Percentiles rank a stretch among this genome's conserved stretches.
Evolutionary conservation across 1,139 yeast genomes (phyloP).

Genomic region (Pichia terricola): DNA sequence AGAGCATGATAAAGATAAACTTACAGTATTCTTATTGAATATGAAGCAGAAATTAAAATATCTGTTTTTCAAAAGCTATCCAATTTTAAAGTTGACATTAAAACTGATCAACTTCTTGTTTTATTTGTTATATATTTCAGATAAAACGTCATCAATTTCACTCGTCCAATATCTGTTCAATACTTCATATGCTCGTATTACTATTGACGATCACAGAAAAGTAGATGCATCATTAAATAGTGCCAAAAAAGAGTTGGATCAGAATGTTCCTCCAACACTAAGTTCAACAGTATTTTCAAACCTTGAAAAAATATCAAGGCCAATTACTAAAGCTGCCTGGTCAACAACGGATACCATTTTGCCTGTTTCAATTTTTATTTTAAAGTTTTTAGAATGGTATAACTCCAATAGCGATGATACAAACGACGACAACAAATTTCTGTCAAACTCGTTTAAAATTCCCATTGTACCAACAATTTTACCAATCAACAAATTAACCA

Average conservation of each 20-base stretch:
- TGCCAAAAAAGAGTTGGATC: too few relatives aligned
- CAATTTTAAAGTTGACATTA: conserved; percentile 41
- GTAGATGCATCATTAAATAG: conserved; percentile 26
- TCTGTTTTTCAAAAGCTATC: conserved; percentile 51
- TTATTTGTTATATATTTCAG: conserved; percentile 59
- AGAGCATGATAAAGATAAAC: background rate
- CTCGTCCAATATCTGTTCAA: conserved; percentile 52
- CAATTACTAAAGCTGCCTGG: conserved; percentile 32
- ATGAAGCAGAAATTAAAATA: conserved; percentile 19
- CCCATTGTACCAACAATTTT: conserved; percentile 45
- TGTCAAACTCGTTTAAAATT: background rate
- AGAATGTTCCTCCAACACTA: conserved; percentile 8
- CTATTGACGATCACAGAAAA: conserved; percentile 48
- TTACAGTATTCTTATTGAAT: background rate
- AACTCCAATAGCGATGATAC: conserved; percentile 27
- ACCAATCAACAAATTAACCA: conserved; percentile 21
- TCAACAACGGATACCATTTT: conserved; percentile 43
- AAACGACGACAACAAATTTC: background rate
- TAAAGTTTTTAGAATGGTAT: conserved; percentile 96
- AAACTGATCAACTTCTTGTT: conserved; percentile 48
- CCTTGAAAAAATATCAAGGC: conserved; percentile 40
- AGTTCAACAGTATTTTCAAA: conserved; percentile 23
- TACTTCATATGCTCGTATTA: conserved; percentile 63
- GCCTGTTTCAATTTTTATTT: conserved; percentile 75
- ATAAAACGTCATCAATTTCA: conserved; percentile 56